Evolutionary conservation across 139 green algal genomes (phyloP), one percentile per base, ranked within the genome.

Genomic region (Dunaliella primolecta): DNA sequence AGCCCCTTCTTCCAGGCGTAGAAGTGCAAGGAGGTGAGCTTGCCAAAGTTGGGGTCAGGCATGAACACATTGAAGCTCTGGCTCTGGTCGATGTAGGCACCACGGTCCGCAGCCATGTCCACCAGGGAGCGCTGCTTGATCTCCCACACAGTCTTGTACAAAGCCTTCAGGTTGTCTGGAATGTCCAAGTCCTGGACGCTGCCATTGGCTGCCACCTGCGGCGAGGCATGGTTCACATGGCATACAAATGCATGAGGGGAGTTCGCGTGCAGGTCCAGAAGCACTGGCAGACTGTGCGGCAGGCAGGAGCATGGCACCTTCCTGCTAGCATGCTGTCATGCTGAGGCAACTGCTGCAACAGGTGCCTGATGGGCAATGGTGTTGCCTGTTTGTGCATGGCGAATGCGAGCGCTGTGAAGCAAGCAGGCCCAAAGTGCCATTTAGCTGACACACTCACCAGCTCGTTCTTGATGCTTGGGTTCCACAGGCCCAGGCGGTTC

Each of bases 101-200:
- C 97, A 29, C 97, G 91, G 90, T 98, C 97, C 15, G 97, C 97
- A 20, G 97, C 97, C 96, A 99, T 99, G 94, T 99, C 96, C 35
- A 99, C 97, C 78, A 99, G 91, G 35, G 92, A 85, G 32, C 93
- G 89, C 93, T 98, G 96, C 93, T 98, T 99, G 89, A 99, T 98
- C 93, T 99, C 97, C 97, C 97, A 99, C 72, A 99, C 97, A 33
- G 97, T 99, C 94, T 98, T 98, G 93, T 99, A 99, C 78, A 99
- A 93, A 11, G 64, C 83, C 93, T 98, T 99, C 30, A 99, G 90
- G 38, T 95, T 70, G 0, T 95, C 92, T 23, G 97, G 97, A 75
- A 99, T 96, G 86, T 96, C 92, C 81, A 95, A 86, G 30, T 91
- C 90, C 82, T 89, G 32, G 55, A 95, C 87, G 82, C 89, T 86